Evolutionary conservation across 2,329 filamentous ascomycete species (phyloP).

Genomic region (Stenocarpella maydis): DNA sequence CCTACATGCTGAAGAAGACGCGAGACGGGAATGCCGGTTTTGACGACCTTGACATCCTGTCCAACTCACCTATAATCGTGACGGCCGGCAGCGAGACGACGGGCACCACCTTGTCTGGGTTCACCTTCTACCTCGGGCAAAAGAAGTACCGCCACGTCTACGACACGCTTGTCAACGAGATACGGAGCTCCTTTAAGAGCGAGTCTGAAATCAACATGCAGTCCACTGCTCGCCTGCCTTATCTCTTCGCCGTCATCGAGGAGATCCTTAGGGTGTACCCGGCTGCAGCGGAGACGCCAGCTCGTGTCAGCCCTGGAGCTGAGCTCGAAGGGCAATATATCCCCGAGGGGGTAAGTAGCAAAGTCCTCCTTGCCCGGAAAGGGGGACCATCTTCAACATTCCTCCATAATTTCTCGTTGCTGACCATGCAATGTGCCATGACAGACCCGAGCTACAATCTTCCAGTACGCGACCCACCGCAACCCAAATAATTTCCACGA

Average conservation of each 20-base stretch:
- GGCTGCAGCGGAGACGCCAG: slow-evolving; percentile 23
- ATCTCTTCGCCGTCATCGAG: slow-evolving; percentile 78
- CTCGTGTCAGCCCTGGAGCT: slow-evolving; percentile 13
- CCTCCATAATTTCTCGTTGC: neutral
- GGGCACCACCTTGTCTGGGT: slow-evolving; percentile 48
- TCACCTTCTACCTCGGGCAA: slow-evolving; percentile 41
- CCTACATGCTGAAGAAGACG: slow-evolving; percentile 31
- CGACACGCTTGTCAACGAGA: slow-evolving; percentile 39
- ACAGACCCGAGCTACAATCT: slow-evolving; percentile 18
- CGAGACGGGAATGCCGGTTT: slow-evolving; percentile 27
- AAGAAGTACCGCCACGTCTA: slow-evolving; percentile 39
- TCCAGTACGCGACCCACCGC: slow-evolving; percentile 32
- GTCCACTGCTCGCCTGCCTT: slow-evolving; percentile 60
- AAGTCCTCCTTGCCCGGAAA: neutral
- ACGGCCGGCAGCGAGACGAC: slow-evolving; percentile 58
- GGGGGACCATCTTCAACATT: too few relatives aligned
- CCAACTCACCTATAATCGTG: slow-evolving; percentile 40
- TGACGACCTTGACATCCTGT: slow-evolving; percentile 24
- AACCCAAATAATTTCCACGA: slow-evolving; percentile 33
- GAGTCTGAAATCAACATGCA: slow-evolving; percentile 41
- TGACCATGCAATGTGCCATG: neutral
- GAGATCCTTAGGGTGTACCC: slow-evolving; percentile 74
- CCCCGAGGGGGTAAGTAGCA: slow-evolving; percentile 25
- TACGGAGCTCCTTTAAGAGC: slow-evolving; percentile 40
- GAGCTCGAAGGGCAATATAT: slow-evolving; percentile 22